These are phyloP conservation scores for Chlamydomonas sp. DNA, from an alignment of 139 green algal genomes.

Conservation along the genomic window DNA sequence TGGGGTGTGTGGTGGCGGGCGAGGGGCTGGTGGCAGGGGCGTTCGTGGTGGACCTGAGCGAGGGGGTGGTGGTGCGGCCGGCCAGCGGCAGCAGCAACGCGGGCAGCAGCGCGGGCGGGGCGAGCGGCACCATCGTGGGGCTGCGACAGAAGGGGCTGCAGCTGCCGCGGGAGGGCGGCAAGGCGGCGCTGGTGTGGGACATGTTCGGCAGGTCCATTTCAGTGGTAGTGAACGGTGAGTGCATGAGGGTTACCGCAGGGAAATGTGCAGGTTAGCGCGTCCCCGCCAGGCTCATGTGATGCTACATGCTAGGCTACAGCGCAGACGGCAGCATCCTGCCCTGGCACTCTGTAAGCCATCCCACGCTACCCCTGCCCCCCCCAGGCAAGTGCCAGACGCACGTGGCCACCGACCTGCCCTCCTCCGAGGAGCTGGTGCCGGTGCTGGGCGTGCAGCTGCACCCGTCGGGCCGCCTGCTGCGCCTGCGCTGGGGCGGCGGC, in stretches of 20 bases:
- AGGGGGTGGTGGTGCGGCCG: not conserved
- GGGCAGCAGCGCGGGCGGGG: not conserved
- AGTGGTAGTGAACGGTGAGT: not conserved
- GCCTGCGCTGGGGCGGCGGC: constrained; percentile 4
- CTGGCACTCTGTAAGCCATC: no score
- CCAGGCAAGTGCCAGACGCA: no score
- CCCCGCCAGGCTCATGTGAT: no score
- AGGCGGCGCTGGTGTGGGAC: constrained; percentile 14
- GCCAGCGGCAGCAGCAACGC: not conserved
- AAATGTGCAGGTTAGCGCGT: no score
- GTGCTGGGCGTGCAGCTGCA: constrained; percentile 25
- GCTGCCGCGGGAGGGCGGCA: constrained; percentile 2
- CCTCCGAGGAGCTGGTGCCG: not conserved
- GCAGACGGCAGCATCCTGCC: no score
- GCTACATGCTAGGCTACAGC: no score
- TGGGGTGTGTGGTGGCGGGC: no score
- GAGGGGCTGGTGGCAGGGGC: not conserved
- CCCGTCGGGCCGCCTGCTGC: not conserved
- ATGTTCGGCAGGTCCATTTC: not conserved
- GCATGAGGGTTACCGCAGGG: no score
- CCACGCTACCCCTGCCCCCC: no score
- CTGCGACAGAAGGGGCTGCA: not conserved
- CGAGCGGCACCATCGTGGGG: not conserved
- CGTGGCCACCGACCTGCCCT: no score
- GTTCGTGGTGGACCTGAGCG: not conserved